These are phyloP conservation scores for Amoebophrya sp. DNA, from an alignment of 169 alveolate species.

Conservation along the genomic window DNA sequence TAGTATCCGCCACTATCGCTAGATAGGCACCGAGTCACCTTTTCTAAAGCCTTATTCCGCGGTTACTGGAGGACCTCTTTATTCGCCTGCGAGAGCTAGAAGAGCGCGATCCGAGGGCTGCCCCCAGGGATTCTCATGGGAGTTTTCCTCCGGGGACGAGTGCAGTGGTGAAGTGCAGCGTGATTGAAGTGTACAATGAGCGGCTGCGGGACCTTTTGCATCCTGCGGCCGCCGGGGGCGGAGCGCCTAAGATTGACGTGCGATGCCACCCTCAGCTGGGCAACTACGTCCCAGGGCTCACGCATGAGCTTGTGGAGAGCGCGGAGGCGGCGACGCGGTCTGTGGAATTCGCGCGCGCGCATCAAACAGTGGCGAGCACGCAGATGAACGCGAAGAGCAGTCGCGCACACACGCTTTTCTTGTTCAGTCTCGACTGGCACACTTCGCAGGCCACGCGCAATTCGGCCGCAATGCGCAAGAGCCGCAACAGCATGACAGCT, in stretches of 20 bases:
- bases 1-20: no score
- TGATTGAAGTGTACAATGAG: background rate
- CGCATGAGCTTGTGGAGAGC: background rate
- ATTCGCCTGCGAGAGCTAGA: no score
- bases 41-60: no score
- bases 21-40: no score
- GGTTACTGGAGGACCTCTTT: no score
- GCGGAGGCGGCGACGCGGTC: background rate
- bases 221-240: background rate
- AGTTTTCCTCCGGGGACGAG: no score
- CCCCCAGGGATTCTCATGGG: no score
- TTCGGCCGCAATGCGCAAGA: background rate
- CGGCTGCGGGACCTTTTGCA: background rate
- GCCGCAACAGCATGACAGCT: background rate
- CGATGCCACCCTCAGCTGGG: background rate
- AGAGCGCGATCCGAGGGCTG: no score
- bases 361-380: background rate
- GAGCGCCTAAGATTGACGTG: background rate
- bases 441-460: background rate
- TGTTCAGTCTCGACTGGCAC: background rate
- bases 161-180: background rate
- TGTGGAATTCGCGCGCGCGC: background rate
- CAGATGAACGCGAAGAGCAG: constrained; percentile 5
- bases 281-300: background rate
- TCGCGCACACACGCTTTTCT: background rate